Evolutionary conservation across 768 basidiomycete species (phyloP), one percentile per base, ranked within the genome.

Genomic region (Russula sp.): DNA sequence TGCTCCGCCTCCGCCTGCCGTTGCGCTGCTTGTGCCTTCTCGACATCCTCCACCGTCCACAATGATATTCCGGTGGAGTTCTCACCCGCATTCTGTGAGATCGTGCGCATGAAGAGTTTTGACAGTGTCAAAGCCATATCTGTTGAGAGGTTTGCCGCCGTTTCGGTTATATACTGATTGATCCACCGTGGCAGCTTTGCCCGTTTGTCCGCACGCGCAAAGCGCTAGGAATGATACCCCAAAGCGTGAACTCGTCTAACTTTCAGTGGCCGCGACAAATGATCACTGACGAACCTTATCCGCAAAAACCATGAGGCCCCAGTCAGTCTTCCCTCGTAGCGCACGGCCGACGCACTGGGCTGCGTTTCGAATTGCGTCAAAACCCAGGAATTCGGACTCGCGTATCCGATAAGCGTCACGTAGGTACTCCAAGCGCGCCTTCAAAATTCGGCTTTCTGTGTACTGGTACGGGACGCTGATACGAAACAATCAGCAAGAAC

Each of bases 311-410:
- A 99, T 99, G 70, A 99, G 75, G 39, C 97, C 97, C 92, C 97
- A 99, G 75, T 99, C 97, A 4, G 97, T 98, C 79, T 99, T 99
- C 67, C 97, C 97, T 55, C 97, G 86, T 73, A 99, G 75, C 32
- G 96, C 97, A 68, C 97, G 94, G 31, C 97, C 97, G 8, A 99
- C 96, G 74, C 97, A 99, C 71, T 99, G 97, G 14, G 97, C 97
- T 8, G 97, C 97, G 71, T 97, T 98, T 60, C 97, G 86, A 93
- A 99, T 98, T 13, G 97, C 97, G 72, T 99, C 97, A 74, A 99
- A 99, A 34, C 97, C 98, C 35, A 99, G 80, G 72, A 98, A 99
- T 74, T 99, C 97, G 31, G 95, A 97, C 75, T 99, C 97, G 60
- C 94, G 86, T 75, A 99, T 98, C 64, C 96, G 89, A 75, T 98